Conservation (phyloP, 768 basidiomycete species). For the Leccinum uliginosum region DNA sequence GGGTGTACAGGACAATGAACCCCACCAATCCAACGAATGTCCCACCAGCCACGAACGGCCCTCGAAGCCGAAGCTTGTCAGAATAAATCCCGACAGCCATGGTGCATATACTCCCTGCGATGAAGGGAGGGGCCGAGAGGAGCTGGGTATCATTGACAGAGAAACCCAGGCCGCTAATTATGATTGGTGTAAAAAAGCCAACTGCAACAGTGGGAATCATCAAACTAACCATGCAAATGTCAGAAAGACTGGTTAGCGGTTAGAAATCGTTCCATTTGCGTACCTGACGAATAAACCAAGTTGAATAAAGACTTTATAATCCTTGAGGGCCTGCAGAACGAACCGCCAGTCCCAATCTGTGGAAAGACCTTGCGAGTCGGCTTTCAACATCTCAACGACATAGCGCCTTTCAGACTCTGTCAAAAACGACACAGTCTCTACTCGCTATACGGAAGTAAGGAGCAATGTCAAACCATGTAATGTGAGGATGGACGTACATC, state of each 20-base stretch:
- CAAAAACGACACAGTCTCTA: too few species aligned
- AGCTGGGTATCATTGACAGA: slow-evolving; percentile 45
- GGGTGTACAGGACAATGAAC: slow-evolving; percentile 41
- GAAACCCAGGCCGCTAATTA: slow-evolving; percentile 45
- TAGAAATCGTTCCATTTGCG: background rate
- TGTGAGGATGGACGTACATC: too few species aligned
- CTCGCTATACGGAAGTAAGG: too few species aligned
- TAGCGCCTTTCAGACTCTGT: too few species aligned
- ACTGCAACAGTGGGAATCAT: slow-evolving; percentile 42
- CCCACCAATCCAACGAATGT: slow-evolving; percentile 41
- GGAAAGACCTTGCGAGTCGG: too few species aligned
- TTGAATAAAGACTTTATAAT: too few species aligned
- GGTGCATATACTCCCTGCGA: slow-evolving; percentile 37
- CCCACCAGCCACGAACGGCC: slow-evolving; percentile 44
- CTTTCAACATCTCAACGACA: too few species aligned
- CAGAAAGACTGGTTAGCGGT: background rate
- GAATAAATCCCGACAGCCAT: slow-evolving; percentile 37
- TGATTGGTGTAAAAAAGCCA: slow-evolving; percentile 45
- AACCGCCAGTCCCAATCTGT: too few species aligned
- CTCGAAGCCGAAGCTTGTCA: slow-evolving; percentile 38
- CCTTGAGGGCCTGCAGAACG: too few species aligned
- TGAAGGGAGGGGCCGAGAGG: slow-evolving; percentile 44
- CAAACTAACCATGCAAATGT: slow-evolving; percentile 24
- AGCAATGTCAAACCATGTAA: background rate
- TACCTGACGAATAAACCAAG: slow-evolving; percentile 1